Base-by-base conservation (phyloP, 2,329 filamentous ascomycete species). In the Aspergillus fumigatus region DNA sequence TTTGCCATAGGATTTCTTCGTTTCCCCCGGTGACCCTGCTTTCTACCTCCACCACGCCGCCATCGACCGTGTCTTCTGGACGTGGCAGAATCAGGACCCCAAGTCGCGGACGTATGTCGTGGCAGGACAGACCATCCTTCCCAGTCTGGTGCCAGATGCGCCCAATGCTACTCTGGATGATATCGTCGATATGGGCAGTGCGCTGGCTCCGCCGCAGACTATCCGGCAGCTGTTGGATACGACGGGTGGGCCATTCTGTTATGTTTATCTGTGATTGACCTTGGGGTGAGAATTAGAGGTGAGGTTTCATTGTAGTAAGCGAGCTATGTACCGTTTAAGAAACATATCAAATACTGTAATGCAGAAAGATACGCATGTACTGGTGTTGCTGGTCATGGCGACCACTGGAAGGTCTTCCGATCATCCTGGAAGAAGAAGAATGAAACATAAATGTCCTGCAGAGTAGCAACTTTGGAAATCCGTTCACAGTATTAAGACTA, bases 41-140 rank as follows among this genome's bases (percentile, higher is more conserved):
- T 80, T 80, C 67, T 80, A 67, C 58, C 65, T 79, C 10, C 77
- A 80, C 60, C 78, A 80, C 57, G 69, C 70, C 3, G 71, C 73
- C 62, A 75, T 80, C 35, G 79, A 81, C 57, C 69, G 77, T 14
- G 65, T 71, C 4, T 81, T 70, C 64, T 78, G 75, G 73, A 76
- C 74, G 4, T 81, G 79, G 79, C 79, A 81, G 62, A 78, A 77
- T 38, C 50, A 26, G 19, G 57, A 60, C 23, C 55, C 48, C 21
- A 50, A 23, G 10, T 47, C 32, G 17, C 52, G 57, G 40, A 2
- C 26, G 26, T 7, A 62, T 56, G 1, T 41, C 50, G 29, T 27
- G 48, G 10, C 54, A 51, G 35, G 32, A 49, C 21, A 65, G 64
- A 11, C 65, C 57, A 17, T 62, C 8, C 45, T 54, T n/a, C 32